Evolutionary conservation across 164 flowering plant genomes (phyloP).

Genomic region (Paratinospora sagittata): DNA sequence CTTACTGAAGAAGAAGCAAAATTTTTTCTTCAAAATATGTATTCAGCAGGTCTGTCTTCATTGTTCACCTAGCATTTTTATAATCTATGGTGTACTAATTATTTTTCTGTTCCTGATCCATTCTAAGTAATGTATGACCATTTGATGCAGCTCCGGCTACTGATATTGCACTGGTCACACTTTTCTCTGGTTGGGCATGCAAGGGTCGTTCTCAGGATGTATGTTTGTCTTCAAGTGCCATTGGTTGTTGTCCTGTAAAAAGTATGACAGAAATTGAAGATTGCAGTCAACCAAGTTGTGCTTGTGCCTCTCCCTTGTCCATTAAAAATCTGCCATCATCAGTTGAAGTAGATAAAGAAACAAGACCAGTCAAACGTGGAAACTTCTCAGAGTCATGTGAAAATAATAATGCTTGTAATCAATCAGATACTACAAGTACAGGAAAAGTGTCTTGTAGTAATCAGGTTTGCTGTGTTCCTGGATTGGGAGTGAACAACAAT

Average conservation of each 20-base stretch:
- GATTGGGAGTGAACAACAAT: constrained; percentile 60
- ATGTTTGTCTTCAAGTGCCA: constrained; percentile 57
- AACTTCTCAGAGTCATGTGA: constrained; percentile 22
- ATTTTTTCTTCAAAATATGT: constrained; percentile 73
- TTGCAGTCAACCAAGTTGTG: constrained; percentile 22
- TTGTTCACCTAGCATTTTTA: neutral
- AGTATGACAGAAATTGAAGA: constrained; percentile 23
- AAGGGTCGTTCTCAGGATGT: constrained; percentile 52
- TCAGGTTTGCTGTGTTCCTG: constrained; percentile 79
- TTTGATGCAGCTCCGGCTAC: constrained; percentile 73
- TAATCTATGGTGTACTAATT: neutral
- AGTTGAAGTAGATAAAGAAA: constrained; percentile 22
- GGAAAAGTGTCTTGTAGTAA: constrained; percentile 31
- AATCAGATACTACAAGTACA: constrained; percentile 17
- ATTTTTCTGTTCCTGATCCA: neutral
- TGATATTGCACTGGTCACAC: constrained; percentile 74
- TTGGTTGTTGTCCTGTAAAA: constrained; percentile 55
- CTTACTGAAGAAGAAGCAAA: constrained; percentile 62
- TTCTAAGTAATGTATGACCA: constrained; percentile 7
- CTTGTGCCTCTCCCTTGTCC: constrained; percentile 30
- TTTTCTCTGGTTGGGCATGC: constrained; percentile 97
- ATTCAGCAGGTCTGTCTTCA: constrained; percentile 61
- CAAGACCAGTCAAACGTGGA: constrained; percentile 47
- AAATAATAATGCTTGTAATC: constrained; percentile 15
- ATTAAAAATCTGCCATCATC: constrained; percentile 12